phyloP scores from a whole-genome alignment of 2,329 filamentous ascomycete genomes.

The Alternaria arborescens region DNA sequence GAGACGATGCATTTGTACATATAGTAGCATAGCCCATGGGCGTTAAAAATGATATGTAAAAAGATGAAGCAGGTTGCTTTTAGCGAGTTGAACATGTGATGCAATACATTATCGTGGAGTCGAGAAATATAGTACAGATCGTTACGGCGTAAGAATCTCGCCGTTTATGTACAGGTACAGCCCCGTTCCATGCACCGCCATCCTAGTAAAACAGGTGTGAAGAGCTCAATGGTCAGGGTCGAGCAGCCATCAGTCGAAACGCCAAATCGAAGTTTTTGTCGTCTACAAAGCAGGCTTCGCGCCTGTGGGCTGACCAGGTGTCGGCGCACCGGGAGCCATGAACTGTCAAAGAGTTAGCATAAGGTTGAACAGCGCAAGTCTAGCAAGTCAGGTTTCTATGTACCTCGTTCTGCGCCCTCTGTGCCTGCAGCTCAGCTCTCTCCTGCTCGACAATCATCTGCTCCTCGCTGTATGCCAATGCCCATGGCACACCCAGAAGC shows the following conservation, averaged over 20 bases:
- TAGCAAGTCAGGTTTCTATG: neutral
- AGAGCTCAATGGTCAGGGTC: constrained; percentile 20
- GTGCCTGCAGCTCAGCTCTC: constrained; percentile 94
- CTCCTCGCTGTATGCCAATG: constrained; percentile 91
- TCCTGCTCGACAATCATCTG: constrained; percentile 98
- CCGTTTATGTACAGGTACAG: constrained; percentile 26
- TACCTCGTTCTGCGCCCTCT: constrained; percentile 80
- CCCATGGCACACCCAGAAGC: constrained; percentile 90
- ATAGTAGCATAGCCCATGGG: constrained; percentile 43
- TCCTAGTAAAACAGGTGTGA: constrained; percentile 36
- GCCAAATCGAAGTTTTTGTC: constrained; percentile 6
- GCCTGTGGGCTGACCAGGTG: constrained; percentile 33
- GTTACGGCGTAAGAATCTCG: constrained; percentile 14
- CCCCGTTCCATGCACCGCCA: constrained; percentile 16
- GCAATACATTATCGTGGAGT: constrained; percentile 38
- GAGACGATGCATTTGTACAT: constrained; percentile 40
- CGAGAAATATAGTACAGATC: constrained; percentile 44
- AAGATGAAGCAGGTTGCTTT: neutral
- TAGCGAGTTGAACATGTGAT: constrained; percentile 14
- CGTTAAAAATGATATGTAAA: constrained; percentile 23
- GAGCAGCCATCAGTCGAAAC: constrained; percentile 4
- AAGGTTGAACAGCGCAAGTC: neutral
- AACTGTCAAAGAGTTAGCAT: constrained; percentile 37
- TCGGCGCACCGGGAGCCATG: constrained; percentile 42
- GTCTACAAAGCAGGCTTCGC: constrained; percentile 49